Evolutionary conservation across 2,329 filamentous ascomycete species (phyloP), one percentile per base, ranked within the genome.

Genomic region (Blumeria hordei): DNA sequence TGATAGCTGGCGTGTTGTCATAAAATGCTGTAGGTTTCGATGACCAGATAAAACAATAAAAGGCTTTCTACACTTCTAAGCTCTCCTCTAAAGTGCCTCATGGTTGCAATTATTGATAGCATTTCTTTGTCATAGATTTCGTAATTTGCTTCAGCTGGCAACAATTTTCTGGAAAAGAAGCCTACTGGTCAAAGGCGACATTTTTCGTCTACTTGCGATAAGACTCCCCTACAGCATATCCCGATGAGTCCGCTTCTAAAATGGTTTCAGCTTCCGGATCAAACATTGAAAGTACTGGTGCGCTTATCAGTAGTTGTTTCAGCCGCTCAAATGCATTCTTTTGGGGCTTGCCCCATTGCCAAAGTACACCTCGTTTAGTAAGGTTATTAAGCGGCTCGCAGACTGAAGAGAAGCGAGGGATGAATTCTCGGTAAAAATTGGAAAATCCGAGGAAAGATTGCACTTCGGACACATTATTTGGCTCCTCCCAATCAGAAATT

Each of bases 71-170:
- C 41, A 6, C 41, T 45, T 16, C 41, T 11, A 18, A 18, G 41
- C 41, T 45, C 41, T 9, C 41, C 41, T 45, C 9, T 45, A 16
- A 45, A 45, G 41, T 45, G 41, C 41, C 41, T 45, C 41, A 16
- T 45, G 9, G 41, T 16, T 16, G 41, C 9, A 45, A 45, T 45
- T n/a, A 52, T 52, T 10, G 49, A 35, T 52, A 52, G 36, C 10
- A 52, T 14, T 52, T 35, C 49, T 21, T 52, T 52, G 49, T 52
- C 49, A 16, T 52, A 28, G 9, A 52, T 52, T 37, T 52, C 32
- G 21, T 52, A 35, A n/a, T 52, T 35, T 8, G 16, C 32, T 5
- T 52, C 49, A 5, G 35, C 49, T 11, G 49, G 9, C 11, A 16
- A 51, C 16, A 51, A 4, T 35, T 51, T 51, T 51, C 41, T 45